These are phyloP conservation scores for Ceratocystis albifundus DNA, from an alignment of 2,329 filamentous ascomycete species.

Conservation along the genomic window DNA sequence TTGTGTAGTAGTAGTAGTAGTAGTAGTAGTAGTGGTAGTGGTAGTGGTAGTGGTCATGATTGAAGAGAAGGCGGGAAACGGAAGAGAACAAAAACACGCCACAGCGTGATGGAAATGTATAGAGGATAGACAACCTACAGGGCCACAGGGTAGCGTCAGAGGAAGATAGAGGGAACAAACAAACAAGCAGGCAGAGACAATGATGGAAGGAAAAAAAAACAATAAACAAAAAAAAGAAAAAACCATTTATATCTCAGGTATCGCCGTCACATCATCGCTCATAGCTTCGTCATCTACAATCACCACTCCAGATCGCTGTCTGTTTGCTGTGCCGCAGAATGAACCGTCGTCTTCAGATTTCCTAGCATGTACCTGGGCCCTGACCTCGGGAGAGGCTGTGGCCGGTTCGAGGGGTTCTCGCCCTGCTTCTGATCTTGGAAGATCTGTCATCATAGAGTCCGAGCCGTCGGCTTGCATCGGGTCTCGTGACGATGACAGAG, in stretches of 20 bases:
- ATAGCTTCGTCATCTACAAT: slow-evolving; percentile 17
- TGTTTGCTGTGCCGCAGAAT: background rate
- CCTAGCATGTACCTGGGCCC: background rate
- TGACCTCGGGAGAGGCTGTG: slow-evolving; percentile 13
- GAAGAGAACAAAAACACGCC: background rate
- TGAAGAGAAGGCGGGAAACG: background rate
- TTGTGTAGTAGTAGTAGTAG: too few species aligned
- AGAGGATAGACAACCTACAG: background rate
- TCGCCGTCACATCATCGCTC: slow-evolving; percentile 14
- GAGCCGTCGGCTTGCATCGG: background rate
- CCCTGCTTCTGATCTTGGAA: slow-evolving; percentile 14
- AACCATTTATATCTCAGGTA: slow-evolving; percentile 11
- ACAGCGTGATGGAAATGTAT: slow-evolving; percentile 1
- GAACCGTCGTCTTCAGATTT: background rate
- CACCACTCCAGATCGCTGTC: background rate
- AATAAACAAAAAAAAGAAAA: background rate
- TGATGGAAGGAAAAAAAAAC: background rate
- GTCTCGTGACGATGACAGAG: background rate
- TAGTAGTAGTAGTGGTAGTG: too few species aligned
- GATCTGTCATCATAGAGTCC: slow-evolving; percentile 12
- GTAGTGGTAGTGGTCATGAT: too few species aligned
- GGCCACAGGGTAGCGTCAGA: background rate
- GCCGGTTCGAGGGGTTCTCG: background rate
- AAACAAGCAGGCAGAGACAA: background rate
- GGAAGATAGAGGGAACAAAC: background rate